Evolutionary conservation across 2,329 filamentous ascomycete genomes (phyloP), one percentile per base, ranked within the genome.

Genomic region (Trichoderma sp.): DNA sequence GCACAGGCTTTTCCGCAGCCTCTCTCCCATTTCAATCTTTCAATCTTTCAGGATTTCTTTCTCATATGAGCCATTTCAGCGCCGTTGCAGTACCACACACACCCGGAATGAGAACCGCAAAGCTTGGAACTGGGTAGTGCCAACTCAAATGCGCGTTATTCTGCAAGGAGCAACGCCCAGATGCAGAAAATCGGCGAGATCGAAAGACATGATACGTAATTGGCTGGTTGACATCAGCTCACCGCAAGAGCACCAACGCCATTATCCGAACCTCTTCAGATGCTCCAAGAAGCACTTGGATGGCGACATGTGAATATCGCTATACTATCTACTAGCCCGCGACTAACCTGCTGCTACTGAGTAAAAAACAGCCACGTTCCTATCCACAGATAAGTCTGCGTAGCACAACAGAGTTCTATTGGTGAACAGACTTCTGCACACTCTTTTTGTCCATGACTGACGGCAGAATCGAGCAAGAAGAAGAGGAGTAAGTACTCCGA

Each of bases 101-200:
- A 4, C 45, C 45, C 37, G 19, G 29, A 25, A 35, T 25, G 19
- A 10, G 29, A n/a, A 29, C 19, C 50, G 50, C 50, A 34, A 32
- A 34, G 19, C n/a, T n/a, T 37, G 22, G 32, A 13, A 35, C 32
- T 27, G 19, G 9, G 22, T 53, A 53, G 59, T 48, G 59, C 45
- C 34, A 63, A 63, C 59, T 50, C 50, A 54, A 34, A 54, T 59
- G 59, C 59, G 45, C 29, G 27, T 63, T 63, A 32, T 63, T 39
- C 59, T 63, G 60, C 60, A 54, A 54, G 48, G 50, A 64, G 60
- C 48, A 54, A 39, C 50, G 50, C 37, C 37, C 60, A 45, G 60
- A 27, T 35, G 60, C 35, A 32, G 27, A 25, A 56, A 42, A 32
- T 42, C 32, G 7, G 39, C 35, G 35, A 10, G 45, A 53, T 63